These are phyloP conservation scores for Kuraishia cidri DNA, from an alignment of 805 yeast genomes.

Conservation along the genomic window DNA sequence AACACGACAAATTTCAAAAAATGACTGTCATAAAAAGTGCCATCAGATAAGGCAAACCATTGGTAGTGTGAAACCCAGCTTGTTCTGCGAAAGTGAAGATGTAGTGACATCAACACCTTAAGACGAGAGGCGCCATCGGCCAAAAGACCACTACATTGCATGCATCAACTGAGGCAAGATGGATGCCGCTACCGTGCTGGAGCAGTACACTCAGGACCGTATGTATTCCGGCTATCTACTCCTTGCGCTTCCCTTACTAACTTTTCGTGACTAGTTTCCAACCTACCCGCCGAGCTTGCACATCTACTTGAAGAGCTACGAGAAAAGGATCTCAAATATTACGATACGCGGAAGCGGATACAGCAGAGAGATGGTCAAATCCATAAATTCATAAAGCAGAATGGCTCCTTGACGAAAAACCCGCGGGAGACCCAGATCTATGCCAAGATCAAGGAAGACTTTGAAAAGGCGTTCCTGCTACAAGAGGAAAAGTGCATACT, in stretches of 20 bases:
- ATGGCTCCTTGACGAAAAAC: conserved; percentile 73
- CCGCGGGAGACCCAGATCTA: conserved; percentile 71
- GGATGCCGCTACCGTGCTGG: conserved; percentile 87
- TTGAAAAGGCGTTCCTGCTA: conserved; percentile 44
- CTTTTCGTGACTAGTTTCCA: too few species aligned
- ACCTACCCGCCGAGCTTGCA: conserved; percentile 80
- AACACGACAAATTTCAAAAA: too few species aligned
- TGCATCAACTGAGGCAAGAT: too few species aligned
- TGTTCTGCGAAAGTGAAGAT: too few species aligned
- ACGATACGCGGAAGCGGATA: conserved; percentile 58
- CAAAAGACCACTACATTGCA: too few species aligned
- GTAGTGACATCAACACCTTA: too few species aligned
- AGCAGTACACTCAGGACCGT: conserved; percentile 46
- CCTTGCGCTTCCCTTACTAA: too few species aligned
- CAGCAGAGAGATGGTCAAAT: conserved; percentile 69
- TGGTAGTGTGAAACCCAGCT: too few species aligned
- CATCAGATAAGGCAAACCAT: too few species aligned
- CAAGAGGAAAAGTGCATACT: conserved; percentile 74
- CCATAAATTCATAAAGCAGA: conserved; percentile 73
- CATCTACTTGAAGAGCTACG: conserved; percentile 74
- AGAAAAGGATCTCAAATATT: conserved; percentile 54
- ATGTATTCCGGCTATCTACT: conserved; percentile 17
- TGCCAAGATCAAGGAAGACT: conserved; percentile 61
- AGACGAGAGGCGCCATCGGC: too few species aligned
- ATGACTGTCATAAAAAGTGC: too few species aligned